Evolutionary conservation across 441 rosid species (phyloP), one percentile per base, ranked within the genome.

Genomic region (Croton setiger): DNA sequence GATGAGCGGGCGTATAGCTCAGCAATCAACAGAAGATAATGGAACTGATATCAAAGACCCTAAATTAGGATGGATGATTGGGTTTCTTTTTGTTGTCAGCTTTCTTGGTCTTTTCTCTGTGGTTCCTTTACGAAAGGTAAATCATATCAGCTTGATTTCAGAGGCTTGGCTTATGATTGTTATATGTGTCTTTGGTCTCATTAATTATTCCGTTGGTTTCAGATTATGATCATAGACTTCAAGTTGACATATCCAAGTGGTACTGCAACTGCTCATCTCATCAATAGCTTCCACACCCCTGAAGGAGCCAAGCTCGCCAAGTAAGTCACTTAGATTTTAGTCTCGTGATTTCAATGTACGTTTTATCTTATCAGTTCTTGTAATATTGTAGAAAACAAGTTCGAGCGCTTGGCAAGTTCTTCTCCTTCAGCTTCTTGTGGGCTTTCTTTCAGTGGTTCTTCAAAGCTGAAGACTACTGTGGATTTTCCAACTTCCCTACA

Each of bases 191-290:
- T 52, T 9, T 49, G 18, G n/a, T 18, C 3, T 52, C 55, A 17
- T n/a, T 7, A 0, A 18, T 17, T 0, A 18, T 17, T 3, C 18
- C 10, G 8, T 20, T 35, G 48, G 37, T 53, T 41, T 66, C 52
- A 54, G 70, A 66, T 66, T 48, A 66, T 66, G 70, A 36, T 66
- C 51, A 66, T 66, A 53, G 70, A 66, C 51, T 66, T 66, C 70
- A 66, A 66, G 61, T 43, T 54, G 52, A 66, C 61, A 17, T 66
- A 66, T 39, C 70, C 70, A 41, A 66, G 70, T 41, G 70, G 70
- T 5, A 66, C 70, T 39, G 70, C 70, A 23, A 66, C 70, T 54
- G 70, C 62, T 66, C 52, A 66, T 43, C 49, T 66, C 7, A 66
- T 66, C 51, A 66, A 66, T 41, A 66, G 70, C 49, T 66, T 66